Conservation (phyloP, 129 eudicot species). For the Helianthus annuus region DNA sequence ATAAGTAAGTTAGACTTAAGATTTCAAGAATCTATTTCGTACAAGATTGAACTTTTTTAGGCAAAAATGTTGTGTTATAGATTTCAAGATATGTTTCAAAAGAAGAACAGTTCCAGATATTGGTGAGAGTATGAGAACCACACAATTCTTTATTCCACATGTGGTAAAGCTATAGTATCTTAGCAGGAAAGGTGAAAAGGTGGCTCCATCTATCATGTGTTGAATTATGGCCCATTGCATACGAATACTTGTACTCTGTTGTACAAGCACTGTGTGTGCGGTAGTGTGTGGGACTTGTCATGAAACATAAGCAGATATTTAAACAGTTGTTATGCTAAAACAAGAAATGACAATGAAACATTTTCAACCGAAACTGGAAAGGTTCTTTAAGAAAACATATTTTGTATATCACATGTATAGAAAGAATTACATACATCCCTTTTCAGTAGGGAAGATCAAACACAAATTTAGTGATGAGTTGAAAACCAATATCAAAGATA, state of each 20-base stretch:
- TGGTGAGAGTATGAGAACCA: slow-evolving; percentile 24
- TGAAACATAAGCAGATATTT: slow-evolving; percentile 38
- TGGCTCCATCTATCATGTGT: slow-evolving; percentile 24
- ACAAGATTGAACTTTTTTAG: slow-evolving; percentile 3
- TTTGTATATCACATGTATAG: slow-evolving; percentile 12
- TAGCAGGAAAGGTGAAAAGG: slow-evolving; percentile 26
- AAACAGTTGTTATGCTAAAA: slow-evolving; percentile 27
- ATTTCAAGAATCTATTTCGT: neutral
- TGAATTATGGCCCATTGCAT: slow-evolving; percentile 25
- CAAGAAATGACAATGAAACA: slow-evolving; percentile 31
- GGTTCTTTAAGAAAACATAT: neutral
- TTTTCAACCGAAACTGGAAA: slow-evolving; percentile 28
- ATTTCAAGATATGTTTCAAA: slow-evolving; percentile 21
- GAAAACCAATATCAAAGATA: neutral
- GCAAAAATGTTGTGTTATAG: neutral
- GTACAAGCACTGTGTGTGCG: slow-evolving; percentile 27
- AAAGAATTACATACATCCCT: neutral
- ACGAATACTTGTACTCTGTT: slow-evolving; percentile 33
- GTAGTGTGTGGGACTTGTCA: slow-evolving; percentile 30
- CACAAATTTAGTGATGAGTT: neutral
- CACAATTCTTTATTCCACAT: slow-evolving; percentile 32
- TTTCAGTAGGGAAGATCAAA: neutral
- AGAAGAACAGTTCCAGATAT: slow-evolving; percentile 15
- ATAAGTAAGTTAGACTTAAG: neutral
- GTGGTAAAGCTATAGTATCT: slow-evolving; percentile 44